A percentile compares a stretch with the other conserved stretches of the same genome.
These are phyloP conservation scores for Serpula lacrymans DNA, from an alignment of 768 basidiomycete genomes.

Conservation along the genomic window DNA sequence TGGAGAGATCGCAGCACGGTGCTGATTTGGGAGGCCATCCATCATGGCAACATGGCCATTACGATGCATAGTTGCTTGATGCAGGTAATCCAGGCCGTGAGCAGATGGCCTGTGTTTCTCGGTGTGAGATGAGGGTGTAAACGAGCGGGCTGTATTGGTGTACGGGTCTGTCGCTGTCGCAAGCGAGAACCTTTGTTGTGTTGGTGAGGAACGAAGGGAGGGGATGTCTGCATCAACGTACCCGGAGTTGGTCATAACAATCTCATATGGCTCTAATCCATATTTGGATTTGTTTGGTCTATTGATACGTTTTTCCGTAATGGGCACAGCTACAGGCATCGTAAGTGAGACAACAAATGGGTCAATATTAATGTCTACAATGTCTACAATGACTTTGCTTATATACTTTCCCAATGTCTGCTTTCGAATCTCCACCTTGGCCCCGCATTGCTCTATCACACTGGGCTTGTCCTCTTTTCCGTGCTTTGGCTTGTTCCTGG, in stretches of 20 bases:
- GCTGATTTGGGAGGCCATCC: background rate
- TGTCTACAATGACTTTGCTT: too few relatives aligned
- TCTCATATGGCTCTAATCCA: constrained; percentile 14
- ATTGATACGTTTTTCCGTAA: constrained; percentile 5
- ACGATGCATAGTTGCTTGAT: constrained; percentile 3
- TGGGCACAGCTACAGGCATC: constrained; percentile 21
- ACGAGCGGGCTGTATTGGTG: too few relatives aligned
- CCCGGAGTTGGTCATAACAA: constrained; percentile 14
- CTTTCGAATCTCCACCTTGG: constrained; percentile 14
- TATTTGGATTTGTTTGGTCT: constrained; percentile 29
- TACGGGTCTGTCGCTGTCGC: too few relatives aligned
- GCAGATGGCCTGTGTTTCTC: background rate
- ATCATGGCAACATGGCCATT: constrained; percentile 4
- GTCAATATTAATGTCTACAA: background rate
- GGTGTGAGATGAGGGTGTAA: too few relatives aligned
- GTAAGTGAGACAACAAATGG: background rate
- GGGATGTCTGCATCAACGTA: constrained; percentile 11
- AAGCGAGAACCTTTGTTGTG: too few relatives aligned
- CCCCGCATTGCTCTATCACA: too few relatives aligned
- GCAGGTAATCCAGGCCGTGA: background rate
- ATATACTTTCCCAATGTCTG: background rate
- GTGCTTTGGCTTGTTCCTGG: too few relatives aligned
- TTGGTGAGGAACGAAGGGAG: too few relatives aligned
- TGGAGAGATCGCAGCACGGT: background rate
- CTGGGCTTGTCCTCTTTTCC: too few relatives aligned